Evolutionary conservation across 1,284 basidiomycete genomes (phyloP).

Genomic region (Rhodotorula sp.): DNA sequence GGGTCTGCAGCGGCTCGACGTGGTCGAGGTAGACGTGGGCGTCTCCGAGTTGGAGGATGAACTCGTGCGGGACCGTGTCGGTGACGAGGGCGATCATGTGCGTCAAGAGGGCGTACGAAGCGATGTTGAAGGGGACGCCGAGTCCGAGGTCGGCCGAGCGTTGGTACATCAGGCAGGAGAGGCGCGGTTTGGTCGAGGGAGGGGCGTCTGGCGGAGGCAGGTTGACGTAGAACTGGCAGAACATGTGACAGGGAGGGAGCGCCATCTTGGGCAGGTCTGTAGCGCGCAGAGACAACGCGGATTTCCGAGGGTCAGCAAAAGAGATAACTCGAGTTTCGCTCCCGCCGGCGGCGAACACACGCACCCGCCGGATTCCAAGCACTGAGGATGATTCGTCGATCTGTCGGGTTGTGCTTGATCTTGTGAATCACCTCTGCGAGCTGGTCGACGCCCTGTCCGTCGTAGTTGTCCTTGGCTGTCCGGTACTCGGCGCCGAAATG

Average conservation of each 20-base stretch:
- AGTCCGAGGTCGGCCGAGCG: slow-evolving; percentile 95
- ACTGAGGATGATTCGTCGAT: slow-evolving; percentile 90
- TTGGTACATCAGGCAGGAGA: slow-evolving; percentile 97
- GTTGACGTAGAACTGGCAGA: slow-evolving; percentile 98
- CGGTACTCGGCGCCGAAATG: slow-evolving; percentile 92
- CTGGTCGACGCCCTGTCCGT: slow-evolving; percentile 90
- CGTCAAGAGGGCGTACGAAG: slow-evolving; percentile 91
- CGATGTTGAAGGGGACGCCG: slow-evolving; percentile 98
- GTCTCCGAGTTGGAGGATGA: slow-evolving; percentile 91
- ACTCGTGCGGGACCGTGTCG: slow-evolving; percentile 77
- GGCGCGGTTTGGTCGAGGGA: slow-evolving; percentile 44
- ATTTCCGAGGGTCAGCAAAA: neutral
- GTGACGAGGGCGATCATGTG: slow-evolving; percentile 96
- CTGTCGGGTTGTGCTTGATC: slow-evolving; percentile 90
- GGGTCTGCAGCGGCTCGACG: slow-evolving; percentile 76
- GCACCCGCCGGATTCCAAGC: slow-evolving; percentile 96
- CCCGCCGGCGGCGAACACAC: neutral
- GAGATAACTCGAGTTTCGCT: neutral
- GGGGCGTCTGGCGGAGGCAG: slow-evolving; percentile 66
- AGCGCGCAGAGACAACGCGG: slow-evolving; percentile 38
- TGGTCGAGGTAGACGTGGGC: slow-evolving; percentile 96
- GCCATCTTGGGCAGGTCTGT: slow-evolving; percentile 91
- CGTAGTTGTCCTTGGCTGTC: slow-evolving; percentile 65
- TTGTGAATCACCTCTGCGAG: slow-evolving; percentile 81
- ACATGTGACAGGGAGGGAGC: slow-evolving; percentile 95